Percentiles rank a stretch among this genome's conserved stretches.
These are phyloP conservation scores for Vanrija sp. DNA, from an alignment of 1,284 basidiomycete genomes.

Conservation along the genomic window DNA sequence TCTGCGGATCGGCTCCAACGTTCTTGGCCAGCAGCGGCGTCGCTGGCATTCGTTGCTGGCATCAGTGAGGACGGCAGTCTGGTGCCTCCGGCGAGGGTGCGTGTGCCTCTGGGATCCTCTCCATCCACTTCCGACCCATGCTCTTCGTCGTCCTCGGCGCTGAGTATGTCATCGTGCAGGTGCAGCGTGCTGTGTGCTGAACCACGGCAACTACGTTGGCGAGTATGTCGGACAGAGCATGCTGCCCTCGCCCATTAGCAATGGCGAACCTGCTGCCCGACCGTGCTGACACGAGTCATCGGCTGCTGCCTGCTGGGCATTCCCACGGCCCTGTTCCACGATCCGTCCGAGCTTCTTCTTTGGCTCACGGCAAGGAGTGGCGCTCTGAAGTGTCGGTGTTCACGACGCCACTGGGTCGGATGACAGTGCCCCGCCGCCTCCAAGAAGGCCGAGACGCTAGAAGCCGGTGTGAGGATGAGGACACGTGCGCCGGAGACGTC, in stretches of 20 bases:
- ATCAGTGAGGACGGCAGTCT: constrained; percentile 41
- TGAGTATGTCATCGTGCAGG: constrained; percentile 44
- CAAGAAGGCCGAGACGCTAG: no score
- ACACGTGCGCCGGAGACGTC: no score
- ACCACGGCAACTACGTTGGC: constrained; percentile 17
- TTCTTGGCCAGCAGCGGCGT: constrained; percentile 12
- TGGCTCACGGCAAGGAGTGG: neutral
- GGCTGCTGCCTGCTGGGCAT: constrained; percentile 16
- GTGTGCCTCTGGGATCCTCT: constrained; percentile 37
- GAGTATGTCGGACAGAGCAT: constrained; percentile 22
- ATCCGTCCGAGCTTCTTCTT: constrained; percentile 4
- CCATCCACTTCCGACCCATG: constrained; percentile 42
- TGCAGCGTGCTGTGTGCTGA: neutral
- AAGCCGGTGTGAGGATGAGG: no score
- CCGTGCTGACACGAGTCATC: constrained; percentile 6
- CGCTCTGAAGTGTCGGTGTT: no score
- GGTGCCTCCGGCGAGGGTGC: constrained; percentile 35
- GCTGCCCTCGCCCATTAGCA: constrained; percentile 24
- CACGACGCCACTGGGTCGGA: no score
- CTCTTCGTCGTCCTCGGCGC: constrained; percentile 43
- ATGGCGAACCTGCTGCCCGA: constrained; percentile 3
- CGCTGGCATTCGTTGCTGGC: no score
- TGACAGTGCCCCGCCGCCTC: no score
- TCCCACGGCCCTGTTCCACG: constrained; percentile 7
- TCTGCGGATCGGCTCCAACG: constrained; percentile 48